phyloP scores from a whole-genome alignment of 805 yeast genomes.

The Candida methanosorbosa region DNA sequence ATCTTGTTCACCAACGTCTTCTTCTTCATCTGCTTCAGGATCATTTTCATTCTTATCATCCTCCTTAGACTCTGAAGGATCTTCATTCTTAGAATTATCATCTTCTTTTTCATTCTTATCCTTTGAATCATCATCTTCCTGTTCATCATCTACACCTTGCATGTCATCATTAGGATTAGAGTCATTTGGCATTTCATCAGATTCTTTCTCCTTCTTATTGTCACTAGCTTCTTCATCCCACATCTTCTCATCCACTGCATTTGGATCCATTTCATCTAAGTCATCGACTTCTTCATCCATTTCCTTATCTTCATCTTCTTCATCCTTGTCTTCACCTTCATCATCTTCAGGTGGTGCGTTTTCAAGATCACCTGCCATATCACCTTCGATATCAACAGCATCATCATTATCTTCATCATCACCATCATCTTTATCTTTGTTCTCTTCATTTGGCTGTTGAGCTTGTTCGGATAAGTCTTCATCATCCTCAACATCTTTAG shows the following conservation, averaged over 20 bases:
- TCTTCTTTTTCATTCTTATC: slow-evolving; percentile 27
- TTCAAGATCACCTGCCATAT: slow-evolving; percentile 91
- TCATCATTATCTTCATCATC: slow-evolving; percentile 69
- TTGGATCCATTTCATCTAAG: slow-evolving; percentile 83
- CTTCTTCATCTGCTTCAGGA: slow-evolving; percentile 47
- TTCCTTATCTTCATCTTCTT: slow-evolving; percentile 60
- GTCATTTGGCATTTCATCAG: slow-evolving; percentile 59
- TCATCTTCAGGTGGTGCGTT: slow-evolving; percentile 61
- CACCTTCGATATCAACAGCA: slow-evolving; percentile 93
- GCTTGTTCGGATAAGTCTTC: slow-evolving; percentile 75
- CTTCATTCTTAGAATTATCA: slow-evolving; percentile 26
- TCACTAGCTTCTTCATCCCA: slow-evolving; percentile 91
- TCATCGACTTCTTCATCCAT: slow-evolving; percentile 87
- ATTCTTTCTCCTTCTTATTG: slow-evolving; percentile 70
- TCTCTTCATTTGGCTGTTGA: slow-evolving; percentile 65
- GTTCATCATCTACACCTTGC: slow-evolving; percentile 32
- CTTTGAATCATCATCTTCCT: slow-evolving; percentile 20
- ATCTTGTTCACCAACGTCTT: slow-evolving; percentile 76
- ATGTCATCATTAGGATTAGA: slow-evolving; percentile 42
- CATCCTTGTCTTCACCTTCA: slow-evolving; percentile 39
- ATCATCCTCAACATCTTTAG: slow-evolving; percentile 84
- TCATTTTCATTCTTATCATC: slow-evolving; percentile 35
- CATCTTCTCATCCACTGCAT: slow-evolving; percentile 94
- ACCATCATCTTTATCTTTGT: slow-evolving; percentile 52
- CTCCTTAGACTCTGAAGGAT: slow-evolving; percentile 29